Percentiles rank a stretch among this genome's conserved stretches.
phyloP scores from a whole-genome alignment of 306 rosid genomes.

The cucumber (Cucumis sativus) region DNA sequence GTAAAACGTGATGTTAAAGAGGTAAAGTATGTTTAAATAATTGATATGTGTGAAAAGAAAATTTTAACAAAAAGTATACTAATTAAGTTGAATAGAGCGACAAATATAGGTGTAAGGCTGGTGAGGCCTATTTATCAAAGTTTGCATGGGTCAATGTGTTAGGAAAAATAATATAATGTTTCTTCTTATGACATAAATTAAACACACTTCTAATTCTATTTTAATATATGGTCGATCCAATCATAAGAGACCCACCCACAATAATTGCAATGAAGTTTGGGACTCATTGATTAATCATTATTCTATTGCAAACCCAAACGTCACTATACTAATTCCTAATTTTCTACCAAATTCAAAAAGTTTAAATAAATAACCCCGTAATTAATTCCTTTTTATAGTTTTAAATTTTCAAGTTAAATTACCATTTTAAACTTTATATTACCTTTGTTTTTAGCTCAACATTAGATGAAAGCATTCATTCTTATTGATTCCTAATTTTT shows the following conservation, averaged over 20 bases:
- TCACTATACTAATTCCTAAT: neutral
- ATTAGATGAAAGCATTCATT: too few species aligned
- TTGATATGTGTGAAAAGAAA: too few species aligned
- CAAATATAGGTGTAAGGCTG: too few species aligned
- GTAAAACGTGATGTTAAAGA: too few species aligned
- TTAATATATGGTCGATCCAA: neutral
- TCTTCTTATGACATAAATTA: neutral
- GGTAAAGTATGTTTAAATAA: too few species aligned
- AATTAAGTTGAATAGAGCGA: neutral
- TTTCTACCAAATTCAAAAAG: neutral
- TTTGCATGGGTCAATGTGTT: neutral
- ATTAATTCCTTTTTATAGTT: too few species aligned
- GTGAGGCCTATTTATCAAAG: neutral
- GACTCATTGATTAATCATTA: neutral
- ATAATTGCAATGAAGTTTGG: neutral
- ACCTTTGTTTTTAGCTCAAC: too few species aligned
- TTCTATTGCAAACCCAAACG: neutral
- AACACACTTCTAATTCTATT: neutral
- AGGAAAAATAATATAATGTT: neutral
- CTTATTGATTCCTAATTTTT: too few species aligned
- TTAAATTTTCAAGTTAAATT: neutral
- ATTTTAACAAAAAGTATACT: too few species aligned
- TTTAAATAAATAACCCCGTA: too few species aligned
- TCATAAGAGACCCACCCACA: neutral
- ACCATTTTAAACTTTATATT: too few species aligned